Evolutionary conservation across 2,329 filamentous ascomycete genomes (phyloP), one percentile per base, ranked within the genome.

Genomic region (Curvularia verruculosa): DNA sequence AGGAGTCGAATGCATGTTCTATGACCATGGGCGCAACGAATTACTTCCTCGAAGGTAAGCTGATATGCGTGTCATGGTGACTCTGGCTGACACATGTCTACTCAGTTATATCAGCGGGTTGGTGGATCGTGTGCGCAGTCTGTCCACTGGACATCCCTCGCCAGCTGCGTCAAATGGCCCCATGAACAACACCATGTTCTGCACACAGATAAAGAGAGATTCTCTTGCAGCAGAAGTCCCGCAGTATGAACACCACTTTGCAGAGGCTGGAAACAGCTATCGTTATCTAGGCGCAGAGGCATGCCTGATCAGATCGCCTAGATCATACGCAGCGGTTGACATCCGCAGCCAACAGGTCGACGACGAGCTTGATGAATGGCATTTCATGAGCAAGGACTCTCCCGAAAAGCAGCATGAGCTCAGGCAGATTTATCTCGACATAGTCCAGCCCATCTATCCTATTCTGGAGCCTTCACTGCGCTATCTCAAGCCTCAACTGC

Each of bases 61-160:
- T 26, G 41, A 41, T 40, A 26, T 47, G 41, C 40, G 23, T 28
- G 26, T 43, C 26, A 49, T 45, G 36, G 41, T 39, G 31, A 21
- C 51, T 5, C 41, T 26, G 26, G 46, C 52, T 70, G 34, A 71
- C 57, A 41, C 37, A 28, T 4, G 24, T n/a, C 37, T 56, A n/a
- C n/a, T n/a, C n/a, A 75, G 73, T 54, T 75, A 76, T 58, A 75
- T 76, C 39, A 66, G 71, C 18, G 65, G 70, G 39, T 65, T 76
- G 26, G 69, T 76, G 15, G 70, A 73, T 63, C 71, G 74, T 64
- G 70, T 75, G 66, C 72, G 67, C 15, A 63, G 58, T n/a, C 55
- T 75, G 9, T 59, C 65, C 29, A 61, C 39, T 34, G 44, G 44
- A 24, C 53, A 67, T 24, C 56, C 67, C 18, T 67, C 70, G 1